These are phyloP conservation scores for Chernovozyma aurita DNA, from an alignment of 1,139 yeast genomes.

Conservation along the genomic window DNA sequence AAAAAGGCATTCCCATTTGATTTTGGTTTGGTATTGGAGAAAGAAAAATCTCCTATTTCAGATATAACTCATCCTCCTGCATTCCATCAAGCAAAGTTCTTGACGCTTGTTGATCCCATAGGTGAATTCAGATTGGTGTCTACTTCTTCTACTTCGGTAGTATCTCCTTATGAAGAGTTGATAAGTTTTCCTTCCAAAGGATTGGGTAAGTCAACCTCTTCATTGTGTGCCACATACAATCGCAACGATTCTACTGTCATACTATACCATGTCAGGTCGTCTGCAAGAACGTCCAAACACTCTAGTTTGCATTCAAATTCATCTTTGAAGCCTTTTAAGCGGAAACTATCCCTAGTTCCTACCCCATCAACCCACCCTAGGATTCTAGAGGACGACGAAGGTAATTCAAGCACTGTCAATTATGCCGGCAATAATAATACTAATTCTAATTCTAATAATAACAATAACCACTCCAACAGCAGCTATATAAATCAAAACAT, in stretches of 20 bases:
- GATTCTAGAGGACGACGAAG: constrained; percentile 1
- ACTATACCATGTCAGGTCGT: constrained; percentile 49
- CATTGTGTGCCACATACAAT: constrained; percentile 48
- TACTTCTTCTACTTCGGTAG: constrained; percentile 66
- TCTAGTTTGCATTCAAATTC: background rate
- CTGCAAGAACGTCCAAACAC: constrained; percentile 15
- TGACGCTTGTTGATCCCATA: constrained; percentile 65
- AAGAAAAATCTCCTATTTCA: constrained; percentile 22
- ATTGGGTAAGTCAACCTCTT: background rate
- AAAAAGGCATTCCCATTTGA: constrained; percentile 55
- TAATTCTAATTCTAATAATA: background rate
- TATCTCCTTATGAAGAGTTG: constrained; percentile 55
- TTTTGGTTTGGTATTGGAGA: constrained; percentile 60
- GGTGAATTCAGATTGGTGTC: constrained; percentile 64
- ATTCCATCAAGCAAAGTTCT: constrained; percentile 39
- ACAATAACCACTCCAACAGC: constrained; percentile 7
- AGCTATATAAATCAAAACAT: background rate
- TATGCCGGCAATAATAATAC: constrained; percentile 11
- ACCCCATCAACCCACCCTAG: background rate
- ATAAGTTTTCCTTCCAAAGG: constrained; percentile 40
- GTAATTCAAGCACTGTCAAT: background rate
- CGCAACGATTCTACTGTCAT: constrained; percentile 37
- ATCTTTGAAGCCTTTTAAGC: background rate
- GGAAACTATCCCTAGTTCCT: background rate
- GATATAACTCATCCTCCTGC: constrained; percentile 16